Evolutionary conservation across 2,329 filamentous ascomycete species (phyloP), one percentile per base, ranked within the genome.

Genomic region (Myriosclerotinia scirpicola): DNA sequence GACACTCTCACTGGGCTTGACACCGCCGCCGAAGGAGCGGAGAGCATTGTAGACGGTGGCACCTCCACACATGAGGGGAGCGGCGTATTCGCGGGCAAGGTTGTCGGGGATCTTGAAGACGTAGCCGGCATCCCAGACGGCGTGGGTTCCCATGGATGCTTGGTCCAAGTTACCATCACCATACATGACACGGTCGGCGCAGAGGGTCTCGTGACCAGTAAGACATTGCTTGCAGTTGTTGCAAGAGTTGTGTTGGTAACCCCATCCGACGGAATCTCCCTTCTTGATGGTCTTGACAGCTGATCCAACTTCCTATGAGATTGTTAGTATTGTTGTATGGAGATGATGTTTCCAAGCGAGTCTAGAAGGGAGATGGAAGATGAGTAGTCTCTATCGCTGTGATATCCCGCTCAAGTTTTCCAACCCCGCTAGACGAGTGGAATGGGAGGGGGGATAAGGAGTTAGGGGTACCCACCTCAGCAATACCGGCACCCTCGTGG

Each of bases 201-300:
- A 83, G 69, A 81, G 80, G 17, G 77, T 78, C 66, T 82, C 79
- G 68, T 76, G 77, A 36, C 81, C 82, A 2, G 73, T 76, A 2
- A 81, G 72, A 68, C 82, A 84, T 65, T 78, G 75, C 34, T 79
- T 74, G 74, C 82, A 84, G 67, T 77, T 72, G 2, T 79, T 78
- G 71, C 82, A 84, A 58, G 76, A 73, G 67, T 73, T 71, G 67
- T 79, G 76, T 55, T 77, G 73, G 69, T 79, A 81, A 46, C 81
- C 81, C 80, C 81, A 83, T 52, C 81, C 81, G 5, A 82, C 79
- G 40, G 80, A 75, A 66, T 84, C 81, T 26, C 82, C 82, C 42
- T 76, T 72, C 54, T 78, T 75, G 68, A 81, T 73, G 26, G 71
- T 72, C 26, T 71, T 79, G 44, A 82, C 81, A 15, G 71, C 72